These are phyloP conservation scores for Rhizopogon vinicolor DNA, from an alignment of 768 basidiomycete genomes.

Conservation along the genomic window DNA sequence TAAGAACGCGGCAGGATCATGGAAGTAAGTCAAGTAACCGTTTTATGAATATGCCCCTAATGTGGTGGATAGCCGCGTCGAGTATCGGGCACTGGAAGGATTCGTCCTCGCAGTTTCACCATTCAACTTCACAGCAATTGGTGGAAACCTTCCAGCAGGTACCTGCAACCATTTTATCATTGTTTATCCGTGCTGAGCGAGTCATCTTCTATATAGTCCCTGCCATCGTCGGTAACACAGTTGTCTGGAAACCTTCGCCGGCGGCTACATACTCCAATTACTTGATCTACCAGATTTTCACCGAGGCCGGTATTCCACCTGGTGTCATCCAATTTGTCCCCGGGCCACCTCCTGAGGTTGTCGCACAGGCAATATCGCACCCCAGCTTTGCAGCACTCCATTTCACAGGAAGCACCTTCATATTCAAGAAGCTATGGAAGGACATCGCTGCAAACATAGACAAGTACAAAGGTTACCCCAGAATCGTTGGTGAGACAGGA, in stretches of 20 bases:
- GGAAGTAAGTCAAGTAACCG: constrained; percentile 73
- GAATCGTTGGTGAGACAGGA: constrained; percentile 97
- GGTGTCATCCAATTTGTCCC: constrained; percentile 98
- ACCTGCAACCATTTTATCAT: constrained; percentile 1
- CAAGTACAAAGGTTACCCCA: constrained; percentile 82
- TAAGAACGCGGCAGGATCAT: constrained; percentile 79
- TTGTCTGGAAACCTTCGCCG: constrained; percentile 97
- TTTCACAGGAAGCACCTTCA: constrained; percentile 93
- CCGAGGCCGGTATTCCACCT: constrained; percentile 91
- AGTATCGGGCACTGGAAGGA: constrained; percentile 97
- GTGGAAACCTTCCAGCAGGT: constrained; percentile 87
- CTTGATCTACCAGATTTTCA: constrained; percentile 83
- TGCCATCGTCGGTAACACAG: constrained; percentile 91
- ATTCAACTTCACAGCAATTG: constrained; percentile 98
- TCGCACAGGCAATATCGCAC: constrained; percentile 78
- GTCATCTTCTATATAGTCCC: constrained; percentile 47
- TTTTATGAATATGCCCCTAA: constrained; percentile 4
- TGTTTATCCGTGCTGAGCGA: background rate
- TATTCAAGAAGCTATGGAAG: constrained; percentile 97
- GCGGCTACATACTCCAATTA: constrained; percentile 95
- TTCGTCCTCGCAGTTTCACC: constrained; percentile 98
- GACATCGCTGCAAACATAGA: constrained; percentile 88
- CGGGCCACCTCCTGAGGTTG: constrained; percentile 80
- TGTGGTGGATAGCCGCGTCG: constrained; percentile 62
- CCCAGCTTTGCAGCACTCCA: constrained; percentile 82